These are phyloP conservation scores for Alternaria hordeiaustralica DNA, from an alignment of 2,329 filamentous ascomycete genomes.

Conservation along the genomic window DNA sequence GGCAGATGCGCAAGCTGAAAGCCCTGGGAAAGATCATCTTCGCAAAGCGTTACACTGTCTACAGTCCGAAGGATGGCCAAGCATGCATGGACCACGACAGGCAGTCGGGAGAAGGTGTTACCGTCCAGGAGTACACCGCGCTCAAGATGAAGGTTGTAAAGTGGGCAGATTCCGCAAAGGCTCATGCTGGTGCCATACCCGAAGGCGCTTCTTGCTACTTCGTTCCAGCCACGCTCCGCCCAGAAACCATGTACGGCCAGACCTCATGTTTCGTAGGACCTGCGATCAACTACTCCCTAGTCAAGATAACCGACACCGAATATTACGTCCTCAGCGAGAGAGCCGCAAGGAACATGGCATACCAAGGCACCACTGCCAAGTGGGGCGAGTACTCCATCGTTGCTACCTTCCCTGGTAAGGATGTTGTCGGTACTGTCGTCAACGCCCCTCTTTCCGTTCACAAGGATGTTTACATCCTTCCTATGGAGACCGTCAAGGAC, in stretches of 20 bases:
- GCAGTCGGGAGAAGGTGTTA: constrained; percentile 79
- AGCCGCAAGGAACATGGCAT: constrained; percentile 92
- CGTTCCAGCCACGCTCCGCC: constrained; percentile 87
- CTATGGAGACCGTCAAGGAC: constrained; percentile 92
- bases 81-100: constrained; percentile 89
- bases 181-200: constrained; percentile 77
- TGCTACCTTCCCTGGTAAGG: constrained; percentile 75
- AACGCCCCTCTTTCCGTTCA: constrained; percentile 85
- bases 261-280: constrained; percentile 95
- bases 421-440: constrained; percentile 86
- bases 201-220: constrained; percentile 82
- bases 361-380: constrained; percentile 82
- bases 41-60: constrained; percentile 87
- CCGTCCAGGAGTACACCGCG: constrained; percentile 89
- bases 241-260: constrained; percentile 99
- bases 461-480: constrained; percentile 83
- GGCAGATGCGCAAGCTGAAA: constrained; percentile 95
- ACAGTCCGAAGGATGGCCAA: constrained; percentile 87
- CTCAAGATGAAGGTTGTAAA: constrained; percentile 90
- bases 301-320: constrained; percentile 70
- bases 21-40: constrained; percentile 93
- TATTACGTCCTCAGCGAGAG: constrained; percentile 85
- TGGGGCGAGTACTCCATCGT: constrained; percentile 79
- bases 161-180: constrained; percentile 79
- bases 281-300: constrained; percentile 86